Evolutionary conservation across 805 yeast species (phyloP), one percentile per base, ranked within the genome.

Genomic region (Ogataea populi-albae): DNA sequence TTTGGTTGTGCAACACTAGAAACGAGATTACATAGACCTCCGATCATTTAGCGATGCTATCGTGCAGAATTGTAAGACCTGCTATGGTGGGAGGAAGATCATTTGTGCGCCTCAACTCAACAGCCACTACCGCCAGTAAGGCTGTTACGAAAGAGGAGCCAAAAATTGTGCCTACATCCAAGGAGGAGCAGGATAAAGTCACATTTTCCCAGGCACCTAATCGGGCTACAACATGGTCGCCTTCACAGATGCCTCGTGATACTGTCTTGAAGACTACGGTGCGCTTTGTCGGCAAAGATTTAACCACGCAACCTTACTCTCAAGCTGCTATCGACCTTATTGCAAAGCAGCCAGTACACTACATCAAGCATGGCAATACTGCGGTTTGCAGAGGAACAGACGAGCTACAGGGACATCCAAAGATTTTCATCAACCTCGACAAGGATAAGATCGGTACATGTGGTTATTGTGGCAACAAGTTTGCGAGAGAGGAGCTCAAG

Each of bases 351-450:
- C 95, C 95, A 3, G 65, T 86, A 26, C 66, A 76, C 48, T 82
- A 73, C 54, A 65, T 86, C 41, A 52, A 62, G 25, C 73, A 69
- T 44, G 41, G 45, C 20, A 71, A 77, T 50, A 61, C 78, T 34
- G 95, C 95, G 1, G 91, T 81, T 12, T 86, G 95, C 59, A 86
- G 83, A 51, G 95, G 95, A 25, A 80, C 83, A 47, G 78, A 70
- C 49, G 84, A 83, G 8, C 77, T 75, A 52, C 84, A 78, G 50
- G 95, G 95, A 14, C 95, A 86, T 59, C 95, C 95, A 28, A 82
- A 81, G 59, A 77, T 86, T 16, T 86, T 64, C 59, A 85, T 86
- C 61, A 85, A 85, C 61, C 71, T 86, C 55, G 95, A 86, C 59
- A 79, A 77, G 56, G 82, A 86, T 26, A 76, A 78, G 42, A 71